Conservation (phyloP, 208 protist species). For the Endotrypanum monterogeii region DNA sequence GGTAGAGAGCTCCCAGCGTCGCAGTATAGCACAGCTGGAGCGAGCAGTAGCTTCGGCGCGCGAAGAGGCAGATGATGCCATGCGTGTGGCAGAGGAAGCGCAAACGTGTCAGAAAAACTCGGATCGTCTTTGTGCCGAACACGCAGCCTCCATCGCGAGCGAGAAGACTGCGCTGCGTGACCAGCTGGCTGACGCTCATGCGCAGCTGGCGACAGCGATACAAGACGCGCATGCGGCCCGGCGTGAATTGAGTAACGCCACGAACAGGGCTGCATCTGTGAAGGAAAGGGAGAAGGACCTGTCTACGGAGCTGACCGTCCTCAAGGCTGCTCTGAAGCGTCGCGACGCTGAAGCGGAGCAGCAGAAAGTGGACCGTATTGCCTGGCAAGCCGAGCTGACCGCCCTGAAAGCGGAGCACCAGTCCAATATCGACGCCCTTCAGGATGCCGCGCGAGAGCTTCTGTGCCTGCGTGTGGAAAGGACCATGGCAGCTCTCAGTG, state of each 20-base stretch:
- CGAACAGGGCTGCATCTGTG: background rate
- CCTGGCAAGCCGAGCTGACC: slow-evolving; percentile 28
- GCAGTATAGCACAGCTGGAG: slow-evolving; percentile 35
- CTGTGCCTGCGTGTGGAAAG: slow-evolving; percentile 46
- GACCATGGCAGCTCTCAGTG: slow-evolving; percentile 32
- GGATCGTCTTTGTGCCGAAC: slow-evolving; percentile 33
- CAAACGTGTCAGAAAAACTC: slow-evolving; percentile 21
- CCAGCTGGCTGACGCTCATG: slow-evolving; percentile 27
- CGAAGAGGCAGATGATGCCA: slow-evolving; percentile 24
- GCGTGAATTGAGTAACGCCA: background rate
- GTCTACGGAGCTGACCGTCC: slow-evolving; percentile 1
- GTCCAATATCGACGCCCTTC: slow-evolving; percentile 13
- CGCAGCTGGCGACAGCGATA: slow-evolving; percentile 24
- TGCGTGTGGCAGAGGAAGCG: slow-evolving; percentile 22
- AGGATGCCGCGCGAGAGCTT: slow-evolving; percentile 33
- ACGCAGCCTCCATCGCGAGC: slow-evolving; percentile 22
- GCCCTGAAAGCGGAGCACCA: slow-evolving; percentile 26
- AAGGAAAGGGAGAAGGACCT: slow-evolving; percentile 4
- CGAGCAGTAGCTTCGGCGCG: slow-evolving; percentile 11
- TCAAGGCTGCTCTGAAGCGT: background rate
- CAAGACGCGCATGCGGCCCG: slow-evolving; percentile 15
- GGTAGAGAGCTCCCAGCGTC: slow-evolving; percentile 11
- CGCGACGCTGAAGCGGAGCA: slow-evolving; percentile 18
- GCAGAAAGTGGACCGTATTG: slow-evolving; percentile 16
- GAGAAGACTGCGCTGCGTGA: slow-evolving; percentile 37